Percentiles rank a stretch among this genome's conserved stretches.
Evolutionary conservation across 2,329 filamentous ascomycete species (phyloP).

Genomic region (Hypoxylon sp.): DNA sequence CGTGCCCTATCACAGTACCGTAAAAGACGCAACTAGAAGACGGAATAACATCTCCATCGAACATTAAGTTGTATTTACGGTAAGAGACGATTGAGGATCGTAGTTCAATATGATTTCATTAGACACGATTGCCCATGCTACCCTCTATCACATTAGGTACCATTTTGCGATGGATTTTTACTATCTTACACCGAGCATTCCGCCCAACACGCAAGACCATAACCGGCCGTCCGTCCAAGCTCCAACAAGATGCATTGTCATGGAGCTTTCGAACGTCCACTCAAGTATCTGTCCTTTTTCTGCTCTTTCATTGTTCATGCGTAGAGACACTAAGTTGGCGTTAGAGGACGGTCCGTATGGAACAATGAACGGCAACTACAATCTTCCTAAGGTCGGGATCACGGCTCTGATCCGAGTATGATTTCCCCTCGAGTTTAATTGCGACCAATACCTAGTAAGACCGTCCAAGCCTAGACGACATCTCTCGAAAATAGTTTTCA

Average conservation of each 20-base stretch:
- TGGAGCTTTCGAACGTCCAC: not conserved
- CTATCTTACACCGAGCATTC: not conserved
- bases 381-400: too few species aligned
- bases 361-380: not conserved
- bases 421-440: not conserved
- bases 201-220: not conserved
- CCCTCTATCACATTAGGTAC: not conserved
- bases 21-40: not conserved
- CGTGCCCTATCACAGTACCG: too few species aligned
- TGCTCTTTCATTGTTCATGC: too few species aligned
- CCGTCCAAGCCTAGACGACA: not conserved
- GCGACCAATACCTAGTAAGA: not conserved
- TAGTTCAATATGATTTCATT: slow-evolving; percentile 10
- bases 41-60: not conserved
- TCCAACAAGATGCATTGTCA: not conserved
- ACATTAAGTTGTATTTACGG: not conserved
- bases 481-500: not conserved
- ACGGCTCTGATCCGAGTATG: too few species aligned
- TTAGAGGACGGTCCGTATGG: not conserved
- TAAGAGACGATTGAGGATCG: not conserved
- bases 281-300: not conserved
- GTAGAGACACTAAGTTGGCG: too few species aligned
- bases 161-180: slow-evolving; percentile 2
- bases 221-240: not conserved
- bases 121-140: slow-evolving; percentile 12